A percentile compares a stretch with the other conserved stretches of the same genome.
Evolutionary conservation across 2,329 filamentous ascomycete species (phyloP).

Genomic region (Alternaria postmessia): DNA sequence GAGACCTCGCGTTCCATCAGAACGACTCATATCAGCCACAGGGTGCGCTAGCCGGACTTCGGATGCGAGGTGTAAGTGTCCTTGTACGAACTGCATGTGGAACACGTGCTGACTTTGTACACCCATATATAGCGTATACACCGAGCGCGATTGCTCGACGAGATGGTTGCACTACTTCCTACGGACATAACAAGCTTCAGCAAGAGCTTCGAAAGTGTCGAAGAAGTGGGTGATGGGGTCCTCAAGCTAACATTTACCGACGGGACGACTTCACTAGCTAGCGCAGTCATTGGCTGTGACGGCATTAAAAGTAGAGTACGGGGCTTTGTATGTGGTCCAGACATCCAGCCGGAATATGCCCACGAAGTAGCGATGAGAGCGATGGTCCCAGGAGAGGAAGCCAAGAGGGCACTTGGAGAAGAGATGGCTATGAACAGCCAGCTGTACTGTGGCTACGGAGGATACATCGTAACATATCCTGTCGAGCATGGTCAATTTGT

Average conservation of each 20-base stretch:
- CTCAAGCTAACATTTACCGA: slow-evolving; percentile 52
- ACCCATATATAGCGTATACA: slow-evolving; percentile 22
- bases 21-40: slow-evolving; percentile 19
- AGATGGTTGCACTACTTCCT: slow-evolving; percentile 31
- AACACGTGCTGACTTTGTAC: no score
- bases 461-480: slow-evolving; percentile 68
- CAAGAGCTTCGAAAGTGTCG: slow-evolving; percentile 28
- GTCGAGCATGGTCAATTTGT: slow-evolving; percentile 64
- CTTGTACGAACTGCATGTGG: no score
- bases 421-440: slow-evolving; percentile 59
- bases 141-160: slow-evolving; percentile 33
- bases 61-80: slow-evolving; percentile 18
- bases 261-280: slow-evolving; percentile 52
- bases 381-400: slow-evolving; percentile 65
- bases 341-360: slow-evolving; percentile 59
- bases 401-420: slow-evolving; percentile 56
- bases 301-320: slow-evolving; percentile 67
- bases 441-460: slow-evolving; percentile 65
- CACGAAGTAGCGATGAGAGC: slow-evolving; percentile 68
- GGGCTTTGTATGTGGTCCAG: slow-evolving; percentile 59
- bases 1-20: slow-evolving; percentile 29
- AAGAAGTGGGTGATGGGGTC: slow-evolving; percentile 21
- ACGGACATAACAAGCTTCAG: slow-evolving; percentile 26
- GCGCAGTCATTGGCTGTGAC: slow-evolving; percentile 67
- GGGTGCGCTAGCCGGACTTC: slow-evolving; percentile 11